Evolutionary conservation across 1,139 yeast species (phyloP), one percentile per base, ranked within the genome.

Genomic region (Yamadazyma trypodendri): DNA sequence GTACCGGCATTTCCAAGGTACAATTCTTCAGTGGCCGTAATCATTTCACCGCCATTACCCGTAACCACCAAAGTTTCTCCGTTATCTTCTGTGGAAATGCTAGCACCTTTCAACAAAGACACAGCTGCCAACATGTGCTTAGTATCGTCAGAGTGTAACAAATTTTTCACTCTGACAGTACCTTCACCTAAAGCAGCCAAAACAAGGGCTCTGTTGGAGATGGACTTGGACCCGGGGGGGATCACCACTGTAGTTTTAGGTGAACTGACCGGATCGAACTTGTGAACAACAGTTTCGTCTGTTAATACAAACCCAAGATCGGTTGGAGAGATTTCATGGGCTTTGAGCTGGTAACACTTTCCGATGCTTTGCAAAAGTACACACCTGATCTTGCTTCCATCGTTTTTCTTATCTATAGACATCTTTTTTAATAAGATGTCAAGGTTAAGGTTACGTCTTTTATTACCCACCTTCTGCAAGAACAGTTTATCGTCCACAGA

Each of bases 1-100:
- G 99, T 92, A 50, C 99, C 99, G 1, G 99, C 98, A 58, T 92
- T 92, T 41, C 98, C 98, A 44, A 92, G 75, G 61, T 88, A 92
- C 39, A 94, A 70, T 47, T 81, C 85, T 17, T 72, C 70, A 37
- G 68, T 63, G 28, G 85, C 77, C 3, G 86, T 77, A 32, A 72
- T 52, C 44, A 87, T 64, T 24, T 74, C 62, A 35, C 97, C 97
- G 39, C 96, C 96, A 48, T 84, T 84, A 36, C 98, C 98, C 38
- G 76, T 75, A 25, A 92, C 77, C 23, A 90, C 89, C 38, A 92
- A 75, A 15, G 95, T 84, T 53, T 84, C 90, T 46, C 96, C 96
- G 51, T 88, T 89, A 46, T 86, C 90, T 57, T 88, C 94, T 56
- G 85, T 75, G 2, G 82, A 61, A 33, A 92, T 83, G 31, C 76